phyloP scores from a whole-genome alignment of 2,329 filamentous ascomycete genomes.

The Cercospora janseana region DNA sequence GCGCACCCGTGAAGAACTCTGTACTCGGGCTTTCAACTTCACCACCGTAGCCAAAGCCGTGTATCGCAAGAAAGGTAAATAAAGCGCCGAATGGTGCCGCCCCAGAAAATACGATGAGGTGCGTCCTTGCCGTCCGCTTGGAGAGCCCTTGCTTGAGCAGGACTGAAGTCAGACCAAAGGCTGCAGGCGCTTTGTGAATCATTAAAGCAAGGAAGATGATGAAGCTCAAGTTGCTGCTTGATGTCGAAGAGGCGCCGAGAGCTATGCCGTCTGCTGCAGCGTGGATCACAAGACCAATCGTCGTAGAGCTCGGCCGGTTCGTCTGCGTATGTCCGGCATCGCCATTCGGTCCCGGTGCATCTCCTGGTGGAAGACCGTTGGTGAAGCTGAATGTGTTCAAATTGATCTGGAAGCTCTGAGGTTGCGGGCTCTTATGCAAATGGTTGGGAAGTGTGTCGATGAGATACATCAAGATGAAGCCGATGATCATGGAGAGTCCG shows the following conservation, averaged over 20 bases:
- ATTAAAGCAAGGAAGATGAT: slow-evolving; percentile 96
- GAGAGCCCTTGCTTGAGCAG: slow-evolving; percentile 87
- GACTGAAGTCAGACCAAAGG: slow-evolving; percentile 89
- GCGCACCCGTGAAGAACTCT: slow-evolving; percentile 86
- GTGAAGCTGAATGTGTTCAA: slow-evolving; percentile 68
- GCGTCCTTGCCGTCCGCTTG: slow-evolving; percentile 78
- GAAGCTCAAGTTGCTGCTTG: slow-evolving; percentile 73
- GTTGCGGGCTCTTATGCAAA: slow-evolving; percentile 52
- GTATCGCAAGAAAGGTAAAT: slow-evolving; percentile 76
- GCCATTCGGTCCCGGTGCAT: slow-evolving; percentile 25
- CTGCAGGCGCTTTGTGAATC: slow-evolving; percentile 90
- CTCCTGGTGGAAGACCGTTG: slow-evolving; percentile 18
- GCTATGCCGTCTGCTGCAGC: slow-evolving; percentile 93
- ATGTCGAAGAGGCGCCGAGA: slow-evolving; percentile 74
- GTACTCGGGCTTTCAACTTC: slow-evolving; percentile 57
- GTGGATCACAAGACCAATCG: slow-evolving; percentile 92
- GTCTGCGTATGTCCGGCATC: slow-evolving; percentile 11
- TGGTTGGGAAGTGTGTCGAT: slow-evolving; percentile 82
- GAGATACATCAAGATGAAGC: slow-evolving; percentile 95
- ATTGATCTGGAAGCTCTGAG: slow-evolving; percentile 79
- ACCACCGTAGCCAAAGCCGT: slow-evolving; percentile 65
- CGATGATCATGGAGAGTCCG: slow-evolving; percentile 79
- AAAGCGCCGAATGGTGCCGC: slow-evolving; percentile 85
- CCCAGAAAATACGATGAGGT: slow-evolving; percentile 86
- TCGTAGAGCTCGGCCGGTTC: slow-evolving; percentile 53